A percentile compares a stretch with the other conserved stretches of the same genome.
phyloP scores from a whole-genome alignment of 2,329 filamentous ascomycete genomes.

The Exophiala oligosperma region DNA sequence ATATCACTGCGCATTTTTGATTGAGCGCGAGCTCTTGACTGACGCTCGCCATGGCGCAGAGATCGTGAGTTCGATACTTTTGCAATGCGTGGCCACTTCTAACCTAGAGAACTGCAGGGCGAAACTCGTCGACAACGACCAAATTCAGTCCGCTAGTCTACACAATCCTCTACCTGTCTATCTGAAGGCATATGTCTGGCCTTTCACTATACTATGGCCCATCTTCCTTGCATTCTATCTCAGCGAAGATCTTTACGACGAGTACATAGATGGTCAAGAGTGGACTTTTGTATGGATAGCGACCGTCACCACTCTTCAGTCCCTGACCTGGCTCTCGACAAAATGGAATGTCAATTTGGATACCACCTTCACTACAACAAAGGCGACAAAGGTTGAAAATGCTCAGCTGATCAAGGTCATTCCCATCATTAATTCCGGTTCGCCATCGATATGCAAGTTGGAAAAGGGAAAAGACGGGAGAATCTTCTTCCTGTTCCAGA shows the following conservation, averaged over 20 bases:
- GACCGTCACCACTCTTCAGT: constrained; percentile 82
- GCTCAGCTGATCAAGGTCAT: constrained; percentile 91
- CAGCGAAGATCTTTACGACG: constrained; percentile 78
- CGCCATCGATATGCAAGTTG: constrained; percentile 82
- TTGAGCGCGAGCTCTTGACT: constrained; percentile 29
- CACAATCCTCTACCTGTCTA: constrained; percentile 80
- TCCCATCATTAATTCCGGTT: constrained; percentile 83
- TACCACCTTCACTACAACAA: constrained; percentile 76
- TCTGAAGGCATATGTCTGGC: constrained; percentile 88
- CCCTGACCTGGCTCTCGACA: constrained; percentile 89
- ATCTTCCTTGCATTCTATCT: constrained; percentile 87
- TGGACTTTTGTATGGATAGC: constrained; percentile 97
- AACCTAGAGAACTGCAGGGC: constrained; percentile 15
- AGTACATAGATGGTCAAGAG: constrained; percentile 88
- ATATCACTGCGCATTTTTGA: constrained; percentile 2
- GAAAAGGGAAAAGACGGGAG: constrained; percentile 73
- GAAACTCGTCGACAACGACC: constrained; percentile 79
- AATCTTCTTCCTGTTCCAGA: constrained; percentile 93
- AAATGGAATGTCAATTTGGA: constrained; percentile 94
- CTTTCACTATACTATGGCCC: constrained; percentile 89
- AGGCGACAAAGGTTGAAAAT: constrained; percentile 67
- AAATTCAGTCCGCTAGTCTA: constrained; percentile 85
- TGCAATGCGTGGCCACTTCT: not conserved
- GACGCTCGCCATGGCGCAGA: constrained; percentile 30
- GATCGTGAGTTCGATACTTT: constrained; percentile 9